Evolutionary conservation across 2,329 filamentous ascomycete species (phyloP).

Genomic region (Cordyceps militaris): DNA sequence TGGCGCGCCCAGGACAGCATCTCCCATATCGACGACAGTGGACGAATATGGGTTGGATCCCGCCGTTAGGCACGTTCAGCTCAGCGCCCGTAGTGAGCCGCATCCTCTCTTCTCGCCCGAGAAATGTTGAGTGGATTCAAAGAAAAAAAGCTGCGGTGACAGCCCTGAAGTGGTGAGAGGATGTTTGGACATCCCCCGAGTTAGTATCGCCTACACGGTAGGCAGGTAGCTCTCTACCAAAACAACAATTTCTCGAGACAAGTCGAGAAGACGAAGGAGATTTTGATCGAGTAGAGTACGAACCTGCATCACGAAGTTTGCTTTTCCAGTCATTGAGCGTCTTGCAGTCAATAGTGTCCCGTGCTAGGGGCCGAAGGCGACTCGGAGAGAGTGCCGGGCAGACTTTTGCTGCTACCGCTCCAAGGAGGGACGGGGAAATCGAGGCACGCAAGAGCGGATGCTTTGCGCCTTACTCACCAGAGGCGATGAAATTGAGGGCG

Average conservation of each 20-base stretch:
- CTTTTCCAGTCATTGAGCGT: neutral
- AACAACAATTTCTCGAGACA: constrained; percentile 11
- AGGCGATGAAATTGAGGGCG: constrained; percentile 84
- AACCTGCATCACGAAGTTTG: constrained; percentile 28
- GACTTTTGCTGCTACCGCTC: constrained; percentile 53
- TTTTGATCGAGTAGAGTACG: constrained; percentile 27
- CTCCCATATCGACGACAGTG: constrained; percentile 26
- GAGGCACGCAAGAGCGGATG: constrained; percentile 21
- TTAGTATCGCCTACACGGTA: constrained; percentile 15
- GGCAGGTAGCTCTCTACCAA: neutral
- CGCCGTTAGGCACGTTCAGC: constrained; percentile 37
- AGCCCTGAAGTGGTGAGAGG: neutral
- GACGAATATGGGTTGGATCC: constrained; percentile 45
- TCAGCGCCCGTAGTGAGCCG: constrained; percentile 85
- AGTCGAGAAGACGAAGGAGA: constrained; percentile 30
- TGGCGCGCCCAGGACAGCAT: constrained; percentile 30
- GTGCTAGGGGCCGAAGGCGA: neutral
- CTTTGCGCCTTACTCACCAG: constrained; percentile 62
- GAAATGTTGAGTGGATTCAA: constrained; percentile 1
- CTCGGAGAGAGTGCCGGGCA: neutral
- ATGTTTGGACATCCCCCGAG: neutral
- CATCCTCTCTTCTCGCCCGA: constrained; percentile 36
- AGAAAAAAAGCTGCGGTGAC: neutral
- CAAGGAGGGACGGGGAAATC: constrained; percentile 32
- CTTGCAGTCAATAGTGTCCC: neutral